Evolutionary conservation across 768 basidiomycete species (phyloP).

Genomic region (Auricularia heimuer): DNA sequence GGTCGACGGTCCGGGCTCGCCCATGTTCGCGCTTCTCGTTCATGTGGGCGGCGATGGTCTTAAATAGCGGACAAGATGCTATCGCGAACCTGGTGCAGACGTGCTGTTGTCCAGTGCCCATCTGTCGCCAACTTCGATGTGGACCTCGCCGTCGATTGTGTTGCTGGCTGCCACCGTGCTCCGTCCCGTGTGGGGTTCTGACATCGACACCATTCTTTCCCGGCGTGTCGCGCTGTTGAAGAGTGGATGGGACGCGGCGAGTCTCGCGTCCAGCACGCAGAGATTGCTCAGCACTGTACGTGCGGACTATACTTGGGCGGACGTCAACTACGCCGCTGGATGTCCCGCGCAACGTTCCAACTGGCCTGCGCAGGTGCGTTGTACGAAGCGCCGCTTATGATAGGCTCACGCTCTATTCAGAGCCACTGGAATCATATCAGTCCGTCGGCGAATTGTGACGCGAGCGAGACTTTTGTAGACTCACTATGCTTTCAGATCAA

Average conservation of each 20-base stretch:
- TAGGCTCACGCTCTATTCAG: neutral
- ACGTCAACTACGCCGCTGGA: slow-evolving; percentile 53
- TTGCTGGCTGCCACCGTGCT: neutral
- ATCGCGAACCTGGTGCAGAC: too few relatives aligned
- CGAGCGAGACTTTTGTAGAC: neutral
- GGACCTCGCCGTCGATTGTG: neutral
- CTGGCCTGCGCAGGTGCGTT: slow-evolving; percentile 46
- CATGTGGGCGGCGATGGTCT: too few relatives aligned
- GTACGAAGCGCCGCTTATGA: neutral
- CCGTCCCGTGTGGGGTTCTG: neutral
- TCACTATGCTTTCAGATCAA: slow-evolving; percentile 25
- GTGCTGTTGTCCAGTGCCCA: neutral
- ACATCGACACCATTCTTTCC: neutral
- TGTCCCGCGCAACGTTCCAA: slow-evolving; percentile 54
- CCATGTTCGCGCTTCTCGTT: too few relatives aligned
- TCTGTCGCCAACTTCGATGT: neutral
- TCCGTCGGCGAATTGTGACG: slow-evolving; percentile 3
- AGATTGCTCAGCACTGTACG: slow-evolving; percentile 6
- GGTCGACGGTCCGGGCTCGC: too few relatives aligned
- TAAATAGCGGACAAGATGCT: too few relatives aligned
- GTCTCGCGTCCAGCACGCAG: neutral
- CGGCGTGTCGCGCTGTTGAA: neutral
- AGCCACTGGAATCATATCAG: slow-evolving; percentile 6
- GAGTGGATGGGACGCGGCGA: neutral
- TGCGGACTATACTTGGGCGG: slow-evolving; percentile 17